Base-by-base conservation (phyloP, 2,329 filamentous ascomycete genomes). In the Paecilomyces sp. region DNA sequence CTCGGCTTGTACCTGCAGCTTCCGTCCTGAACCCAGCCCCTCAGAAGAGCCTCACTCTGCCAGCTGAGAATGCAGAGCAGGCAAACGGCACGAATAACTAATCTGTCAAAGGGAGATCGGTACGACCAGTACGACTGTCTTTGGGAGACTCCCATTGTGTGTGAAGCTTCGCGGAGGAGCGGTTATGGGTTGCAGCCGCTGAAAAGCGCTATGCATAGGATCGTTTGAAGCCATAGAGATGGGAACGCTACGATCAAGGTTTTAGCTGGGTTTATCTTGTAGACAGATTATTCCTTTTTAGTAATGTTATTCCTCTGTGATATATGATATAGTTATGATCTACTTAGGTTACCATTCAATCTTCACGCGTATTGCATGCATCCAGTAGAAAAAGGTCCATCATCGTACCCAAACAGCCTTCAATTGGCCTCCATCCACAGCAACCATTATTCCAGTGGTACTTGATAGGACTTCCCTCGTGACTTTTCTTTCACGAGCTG, bases 1-100 rank as follows among this genome's bases (percentile, higher is more conserved):
- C 88, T 28, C 90, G 89, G 70, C 78, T 97, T 62, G 89, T 96
- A 58, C 85, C 92, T 50, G 89, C 90, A 5, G 80, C 85, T 54
- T 84, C 86, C 59, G 83, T 96, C 15, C 78, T 96, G 59, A 89
- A 84, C 57, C 88, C 90, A 22, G 86, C 72, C 68, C 88, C 76
- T 11, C 70, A 73, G 62, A 80, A 70, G 75, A 76, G 68, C 64
- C 77, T 71, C 66, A 79, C 74, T 67, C 74, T 67, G 13, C 71
- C 72, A 55, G 68, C 55, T 15, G 68, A 70, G 18, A 62, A 63
- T 50, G 63, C 66, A 57, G 57, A 65, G 28, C 57, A 63, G n/a
- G 47, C 58, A 18, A 74, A 71, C 28, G 65, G 65, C 30, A 54
- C 63, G 1, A 15, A 22, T 13, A n/a, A 60, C 51, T 61, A 61